Evolutionary conservation across 2,329 filamentous ascomycete species (phyloP).

Genomic region (Nothophoma quercina): DNA sequence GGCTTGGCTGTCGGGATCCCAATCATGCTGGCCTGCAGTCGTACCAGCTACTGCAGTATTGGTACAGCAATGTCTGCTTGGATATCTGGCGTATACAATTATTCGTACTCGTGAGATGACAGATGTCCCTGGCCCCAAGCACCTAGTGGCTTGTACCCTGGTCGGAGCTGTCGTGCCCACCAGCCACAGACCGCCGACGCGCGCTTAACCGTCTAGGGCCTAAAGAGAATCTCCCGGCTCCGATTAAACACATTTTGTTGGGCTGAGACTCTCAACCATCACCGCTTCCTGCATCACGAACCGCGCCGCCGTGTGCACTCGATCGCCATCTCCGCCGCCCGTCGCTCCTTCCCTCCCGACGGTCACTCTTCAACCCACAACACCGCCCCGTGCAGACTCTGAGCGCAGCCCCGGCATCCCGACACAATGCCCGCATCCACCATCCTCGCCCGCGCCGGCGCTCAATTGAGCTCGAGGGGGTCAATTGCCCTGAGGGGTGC

Average conservation of each 20-base stretch:
- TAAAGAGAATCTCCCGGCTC: constrained; percentile 12
- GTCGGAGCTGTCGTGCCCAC: constrained; percentile 2
- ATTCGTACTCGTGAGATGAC: constrained; percentile 2
- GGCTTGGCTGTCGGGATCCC: neutral
- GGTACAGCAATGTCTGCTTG: too few relatives aligned
- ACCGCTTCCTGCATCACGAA: constrained; percentile 21
- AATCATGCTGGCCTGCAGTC: constrained; percentile 1
- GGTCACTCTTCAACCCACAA: constrained; percentile 30
- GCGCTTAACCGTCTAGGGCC: constrained; percentile 25
- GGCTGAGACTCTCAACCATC: constrained; percentile 31
- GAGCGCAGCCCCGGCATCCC: constrained; percentile 41
- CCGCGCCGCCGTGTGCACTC: constrained; percentile 13
- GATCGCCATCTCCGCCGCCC: constrained; percentile 23
- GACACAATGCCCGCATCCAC: constrained; percentile 63
- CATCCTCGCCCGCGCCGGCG: constrained; percentile 55
- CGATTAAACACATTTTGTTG: constrained; percentile 43
- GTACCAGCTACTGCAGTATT: neutral
- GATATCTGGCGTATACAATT: too few relatives aligned
- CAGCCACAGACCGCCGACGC: neutral
- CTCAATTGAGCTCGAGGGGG: constrained; percentile 52
- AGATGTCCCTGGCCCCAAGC: constrained; percentile 14
- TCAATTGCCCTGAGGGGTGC: constrained; percentile 56
- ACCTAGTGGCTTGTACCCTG: constrained; percentile 31
- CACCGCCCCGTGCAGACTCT: constrained; percentile 21
- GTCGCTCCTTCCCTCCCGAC: constrained; percentile 27